Conservation (phyloP, 1,284 basidiomycete species). For the Stygiomarasmius scandens region DNA sequence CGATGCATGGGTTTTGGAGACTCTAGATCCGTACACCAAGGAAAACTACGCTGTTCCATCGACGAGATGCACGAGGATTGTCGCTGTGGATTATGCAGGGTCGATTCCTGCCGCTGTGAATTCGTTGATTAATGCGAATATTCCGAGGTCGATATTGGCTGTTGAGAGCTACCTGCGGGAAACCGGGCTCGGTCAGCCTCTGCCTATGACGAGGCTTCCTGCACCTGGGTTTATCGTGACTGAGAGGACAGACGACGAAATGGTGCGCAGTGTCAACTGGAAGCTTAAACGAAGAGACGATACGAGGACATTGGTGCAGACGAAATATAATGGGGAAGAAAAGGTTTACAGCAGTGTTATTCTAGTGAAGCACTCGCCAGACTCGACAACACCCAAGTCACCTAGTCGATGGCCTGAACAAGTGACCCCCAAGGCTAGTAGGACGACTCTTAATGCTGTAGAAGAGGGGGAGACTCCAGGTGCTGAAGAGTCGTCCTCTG, state of each 20-base stretch:
- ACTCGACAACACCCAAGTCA: not conserved
- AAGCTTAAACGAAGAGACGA: slow-evolving; percentile 61
- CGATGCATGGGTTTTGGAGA: slow-evolving; percentile 97
- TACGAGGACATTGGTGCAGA: slow-evolving; percentile 52
- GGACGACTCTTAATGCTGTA: slow-evolving; percentile 2
- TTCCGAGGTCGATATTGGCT: slow-evolving; percentile 70
- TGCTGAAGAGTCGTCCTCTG: slow-evolving; percentile 7
- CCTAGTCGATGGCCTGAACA: slow-evolving; percentile 3
- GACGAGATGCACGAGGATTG: slow-evolving; percentile 86
- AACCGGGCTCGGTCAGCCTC: slow-evolving; percentile 42
- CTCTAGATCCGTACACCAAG: slow-evolving; percentile 93
- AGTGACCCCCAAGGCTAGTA: slow-evolving; percentile 20
- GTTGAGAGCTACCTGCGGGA: slow-evolving; percentile 74
- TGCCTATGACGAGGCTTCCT: slow-evolving; percentile 71
- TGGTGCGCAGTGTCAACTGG: slow-evolving; percentile 45
- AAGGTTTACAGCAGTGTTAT: slow-evolving; percentile 54
- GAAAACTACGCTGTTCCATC: slow-evolving; percentile 97
- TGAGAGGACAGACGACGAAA: slow-evolving; percentile 51
- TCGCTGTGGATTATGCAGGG: slow-evolving; percentile 89
- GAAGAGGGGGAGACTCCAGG: not conserved
- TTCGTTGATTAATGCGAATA: slow-evolving; percentile 80
- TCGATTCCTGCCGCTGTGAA: slow-evolving; percentile 88
- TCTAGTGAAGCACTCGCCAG: slow-evolving; percentile 33
- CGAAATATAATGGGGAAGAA: slow-evolving; percentile 50
- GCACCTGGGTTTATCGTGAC: slow-evolving; percentile 58